Base-by-base conservation (phyloP, 768 basidiomycete genomes). In the Tulasnella calospora region DNA sequence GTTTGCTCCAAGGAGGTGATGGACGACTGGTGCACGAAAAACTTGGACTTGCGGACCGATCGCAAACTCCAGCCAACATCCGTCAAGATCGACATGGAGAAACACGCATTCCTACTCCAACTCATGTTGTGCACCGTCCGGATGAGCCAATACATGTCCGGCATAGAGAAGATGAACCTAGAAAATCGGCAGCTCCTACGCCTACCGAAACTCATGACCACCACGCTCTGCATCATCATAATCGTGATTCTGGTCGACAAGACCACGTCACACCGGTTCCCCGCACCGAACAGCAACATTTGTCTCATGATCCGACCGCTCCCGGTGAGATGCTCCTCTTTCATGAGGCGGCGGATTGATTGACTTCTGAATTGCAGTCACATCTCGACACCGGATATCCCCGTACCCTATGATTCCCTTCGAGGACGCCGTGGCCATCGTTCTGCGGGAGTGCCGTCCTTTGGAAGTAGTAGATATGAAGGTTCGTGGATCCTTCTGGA, bases 381-480 rank as follows among this genome's bases (percentile, higher is more conserved):
- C 93, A 17, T 85, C 89, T 27, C 90, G 95, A 10, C 91, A 91
- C 80, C 88, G 95, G 44, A 84, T 89, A 41, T 96, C 94, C 0
- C 94, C 93, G 0, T 96, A 92, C 83, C 89, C 91, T 0, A 85
- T 93, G 44, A 87, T 95, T 41, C 86, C 89, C 0, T 86, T 94
- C 15, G 86, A 91, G 40, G 87, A 89, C 19, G 94, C 94, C 0
- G 85, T 92, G n/a, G 81, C 83, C 0, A 83, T 88, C 1, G 87
- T 97, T 35, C 80, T 89, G 78, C 82, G 84, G 0, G 86, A 90
- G 79, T 83, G 90, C 13, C 80, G 83, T 27, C 84, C 86, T 2
- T 84, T 93, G 23, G 83, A 83, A 6, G 74, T 83, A 1, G 78
- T 86, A 13, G 86, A 83, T 6, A 84, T 85, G 36, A 84, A 84